Evolutionary conservation across 2,329 filamentous ascomycete genomes (phyloP).

Genomic region (Lecanicillium sp.): DNA sequence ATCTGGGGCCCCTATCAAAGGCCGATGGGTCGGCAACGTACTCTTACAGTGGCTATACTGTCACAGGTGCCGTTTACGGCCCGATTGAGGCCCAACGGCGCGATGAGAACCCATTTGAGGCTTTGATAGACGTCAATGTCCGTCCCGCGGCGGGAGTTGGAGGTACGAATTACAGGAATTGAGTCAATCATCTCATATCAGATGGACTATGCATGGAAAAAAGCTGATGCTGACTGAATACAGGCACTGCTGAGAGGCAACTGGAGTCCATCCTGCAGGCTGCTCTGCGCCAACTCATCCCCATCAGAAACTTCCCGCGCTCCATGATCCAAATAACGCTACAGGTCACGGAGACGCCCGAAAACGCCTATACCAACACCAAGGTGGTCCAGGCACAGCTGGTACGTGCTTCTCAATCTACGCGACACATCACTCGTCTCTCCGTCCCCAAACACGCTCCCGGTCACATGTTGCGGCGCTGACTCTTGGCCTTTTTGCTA

Average conservation of each 20-base stretch:
- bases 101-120: conserved; percentile 89
- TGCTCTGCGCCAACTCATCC: conserved; percentile 66
- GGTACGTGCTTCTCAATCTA: conserved; percentile 38
- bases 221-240: too few species aligned
- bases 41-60: conserved; percentile 67
- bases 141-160: conserved; percentile 79
- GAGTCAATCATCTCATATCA: too few species aligned
- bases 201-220: too few species aligned
- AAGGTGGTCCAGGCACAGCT: conserved; percentile 55
- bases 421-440: background rate
- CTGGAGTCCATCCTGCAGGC: conserved; percentile 71
- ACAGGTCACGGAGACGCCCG: conserved; percentile 66
- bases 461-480: too few species aligned
- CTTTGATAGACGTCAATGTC: conserved; percentile 82
- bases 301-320: conserved; percentile 69
- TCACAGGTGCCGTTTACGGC: conserved; percentile 84
- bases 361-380: conserved; percentile 57
- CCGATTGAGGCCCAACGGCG: conserved; percentile 84
- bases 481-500: too few species aligned
- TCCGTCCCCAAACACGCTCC: too few species aligned
- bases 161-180: conserved; percentile 44
- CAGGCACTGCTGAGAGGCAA: conserved; percentile 70
- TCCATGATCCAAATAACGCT: conserved; percentile 74
- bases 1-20: conserved; percentile 56
- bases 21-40: conserved; percentile 78